These are phyloP conservation scores for Scheffersomyces segobiensis DNA, from an alignment of 1,139 yeast genomes.

Conservation along the genomic window DNA sequence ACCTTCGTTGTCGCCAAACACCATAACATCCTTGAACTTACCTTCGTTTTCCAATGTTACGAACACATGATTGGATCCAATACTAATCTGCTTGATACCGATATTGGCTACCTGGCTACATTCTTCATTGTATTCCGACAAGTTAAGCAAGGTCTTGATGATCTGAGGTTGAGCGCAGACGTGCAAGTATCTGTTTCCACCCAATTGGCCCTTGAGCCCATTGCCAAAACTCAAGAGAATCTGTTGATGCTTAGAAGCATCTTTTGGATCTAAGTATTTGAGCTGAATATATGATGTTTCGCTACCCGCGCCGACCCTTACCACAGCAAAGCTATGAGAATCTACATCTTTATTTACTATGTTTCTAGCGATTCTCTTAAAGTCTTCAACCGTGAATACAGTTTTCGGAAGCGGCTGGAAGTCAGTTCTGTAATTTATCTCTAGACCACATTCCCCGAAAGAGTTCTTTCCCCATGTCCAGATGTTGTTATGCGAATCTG, in stretches of 20 bases:
- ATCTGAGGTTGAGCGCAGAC: conserved; percentile 68
- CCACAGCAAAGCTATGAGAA: conserved; percentile 23
- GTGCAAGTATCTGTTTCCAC: conserved; percentile 73
- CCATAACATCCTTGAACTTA: conserved; percentile 54
- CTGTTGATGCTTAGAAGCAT: conserved; percentile 16
- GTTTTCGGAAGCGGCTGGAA: conserved; percentile 67
- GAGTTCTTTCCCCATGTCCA: conserved; percentile 87
- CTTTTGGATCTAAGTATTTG: conserved; percentile 19
- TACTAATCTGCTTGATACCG: conserved; percentile 51
- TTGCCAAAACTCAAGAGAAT: conserved; percentile 70
- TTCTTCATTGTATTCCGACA: conserved; percentile 43
- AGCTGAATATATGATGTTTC: conserved; percentile 62
- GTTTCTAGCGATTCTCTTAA: conserved; percentile 12
- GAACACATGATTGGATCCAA: conserved; percentile 68
- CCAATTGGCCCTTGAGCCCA: conserved; percentile 87
- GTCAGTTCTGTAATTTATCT: conserved; percentile 64
- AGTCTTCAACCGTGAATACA: conserved; percentile 33
- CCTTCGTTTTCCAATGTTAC: conserved; percentile 56
- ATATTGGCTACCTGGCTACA: conserved; percentile 37
- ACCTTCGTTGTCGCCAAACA: conserved; percentile 80
- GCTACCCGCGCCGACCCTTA: conserved; percentile 64
- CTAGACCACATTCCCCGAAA: conserved; percentile 81
- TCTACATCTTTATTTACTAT: not conserved
- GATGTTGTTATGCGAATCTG: conserved; percentile 60
- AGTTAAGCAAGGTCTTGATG: conserved; percentile 51